Evolutionary conservation across 805 yeast species (phyloP).

Genomic region (Torulaspora delbrueckii): DNA sequence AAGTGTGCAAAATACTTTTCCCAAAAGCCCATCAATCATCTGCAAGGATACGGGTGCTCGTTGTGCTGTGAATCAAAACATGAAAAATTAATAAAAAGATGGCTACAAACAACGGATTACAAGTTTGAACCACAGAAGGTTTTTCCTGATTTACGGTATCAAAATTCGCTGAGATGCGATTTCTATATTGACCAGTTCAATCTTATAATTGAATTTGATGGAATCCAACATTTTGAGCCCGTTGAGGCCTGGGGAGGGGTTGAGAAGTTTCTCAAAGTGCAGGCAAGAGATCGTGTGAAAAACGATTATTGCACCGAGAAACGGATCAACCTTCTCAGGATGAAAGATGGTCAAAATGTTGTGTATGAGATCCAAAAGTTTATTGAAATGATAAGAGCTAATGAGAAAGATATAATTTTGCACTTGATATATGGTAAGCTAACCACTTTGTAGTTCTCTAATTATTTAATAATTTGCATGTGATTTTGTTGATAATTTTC

Average conservation of each 20-base stretch:
- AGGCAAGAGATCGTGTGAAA: not conserved
- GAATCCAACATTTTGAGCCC: not conserved
- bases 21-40: not conserved
- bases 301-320: not conserved
- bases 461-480: no score
- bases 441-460: not conserved
- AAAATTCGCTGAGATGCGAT: not conserved
- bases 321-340: slow-evolving; percentile 1
- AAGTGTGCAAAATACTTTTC: not conserved
- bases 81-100: not conserved
- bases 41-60: not conserved
- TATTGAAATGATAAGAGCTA: not conserved
- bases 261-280: not conserved
- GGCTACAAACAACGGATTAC: not conserved
- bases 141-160: not conserved
- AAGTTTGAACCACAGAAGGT: not conserved
- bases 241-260: not conserved
- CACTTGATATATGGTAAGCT: not conserved
- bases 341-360: not conserved
- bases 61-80: not conserved
- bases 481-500: not conserved
- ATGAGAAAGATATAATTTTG: not conserved
- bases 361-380: not conserved
- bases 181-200: not conserved
- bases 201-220: not conserved